Base-by-base conservation (phyloP, 441 rosid genomes). In the Jatropha podagrica region DNA sequence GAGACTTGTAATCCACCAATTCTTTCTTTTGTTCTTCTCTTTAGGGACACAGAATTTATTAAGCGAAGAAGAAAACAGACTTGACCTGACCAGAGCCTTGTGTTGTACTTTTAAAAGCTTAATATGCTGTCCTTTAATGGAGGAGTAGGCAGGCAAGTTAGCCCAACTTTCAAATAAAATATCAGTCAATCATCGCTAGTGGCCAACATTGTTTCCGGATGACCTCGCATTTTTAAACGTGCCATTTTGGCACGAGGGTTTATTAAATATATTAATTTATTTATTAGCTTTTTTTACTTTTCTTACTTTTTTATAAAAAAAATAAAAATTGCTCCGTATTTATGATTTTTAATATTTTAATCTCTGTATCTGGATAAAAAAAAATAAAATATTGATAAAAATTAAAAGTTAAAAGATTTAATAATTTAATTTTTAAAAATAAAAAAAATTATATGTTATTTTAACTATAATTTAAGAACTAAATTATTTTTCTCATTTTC, bases 211-310 rank as follows among this genome's bases (percentile, higher is more conserved):
- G 60, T 73, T 48, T 17, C 44, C 54, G 2, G 1, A 12, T 9
- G 18, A 17, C 20, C 26, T 9, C 64, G n/a, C 58, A 18, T 65
- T 56, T 75, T 56, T 13, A 75, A 75, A 48, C 67, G 72, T 66
- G 65, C 7, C 65, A 65, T 67, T 75, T 67, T 46, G 17, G 7
- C 58, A n/a, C 71, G 8, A 15, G 38, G 4, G 1, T 52, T 7
- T 10, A 69, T 51, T 61, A 11, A 61, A 27, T 11, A 14, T 5
- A 23, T 61, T 10, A 26, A 27, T 27, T 5, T 5, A 59, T 52
- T 14, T 52, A 17, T 5, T 32, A 0, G 32, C 32, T 52, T 52
- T 17, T 56, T 55, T n/a, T 1, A 7, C 3, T 58, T n/a, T 20
- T 20, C 8, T 17, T 54, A 4, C 8, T 2, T n/a, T 20, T 56